Conservation (phyloP, 768 basidiomycete species). For the Chiua virens region DNA sequence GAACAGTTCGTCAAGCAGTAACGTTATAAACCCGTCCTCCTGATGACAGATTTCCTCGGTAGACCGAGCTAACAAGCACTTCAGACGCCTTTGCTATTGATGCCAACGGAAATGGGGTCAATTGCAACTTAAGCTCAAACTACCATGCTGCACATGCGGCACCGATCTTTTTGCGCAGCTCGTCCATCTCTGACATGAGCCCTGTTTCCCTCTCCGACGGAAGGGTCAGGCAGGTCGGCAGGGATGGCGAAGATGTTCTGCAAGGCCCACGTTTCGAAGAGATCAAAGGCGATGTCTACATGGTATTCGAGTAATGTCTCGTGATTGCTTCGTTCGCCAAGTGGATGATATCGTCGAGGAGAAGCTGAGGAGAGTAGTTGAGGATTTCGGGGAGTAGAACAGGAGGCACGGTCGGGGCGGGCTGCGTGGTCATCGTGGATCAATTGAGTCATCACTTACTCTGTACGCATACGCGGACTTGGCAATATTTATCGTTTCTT, state of each 20-base stretch:
- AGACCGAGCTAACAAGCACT: slow-evolving; percentile 54
- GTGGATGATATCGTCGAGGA: slow-evolving; percentile 87
- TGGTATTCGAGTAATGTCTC: slow-evolving; percentile 85
- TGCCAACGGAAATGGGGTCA: slow-evolving; percentile 10
- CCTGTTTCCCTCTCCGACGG: slow-evolving; percentile 57
- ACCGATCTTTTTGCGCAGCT: slow-evolving; percentile 64
- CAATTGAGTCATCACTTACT: no score
- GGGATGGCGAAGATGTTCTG: slow-evolving; percentile 85
- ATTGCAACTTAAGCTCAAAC: not conserved
- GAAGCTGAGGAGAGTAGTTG: slow-evolving; percentile 79
- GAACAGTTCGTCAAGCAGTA: no score
- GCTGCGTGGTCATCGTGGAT: slow-evolving; percentile 27
- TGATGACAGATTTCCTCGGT: slow-evolving; percentile 47
- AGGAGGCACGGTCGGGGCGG: slow-evolving; percentile 26
- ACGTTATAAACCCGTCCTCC: no score
- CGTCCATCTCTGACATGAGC: slow-evolving; percentile 66
- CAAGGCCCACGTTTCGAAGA: slow-evolving; percentile 87
- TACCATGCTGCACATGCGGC: slow-evolving; percentile 48
- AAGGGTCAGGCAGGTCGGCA: slow-evolving; percentile 59
- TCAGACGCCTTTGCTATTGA: slow-evolving; percentile 64
- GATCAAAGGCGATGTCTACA: slow-evolving; percentile 88
- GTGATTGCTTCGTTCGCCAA: slow-evolving; percentile 77
- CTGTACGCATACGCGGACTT: no score
- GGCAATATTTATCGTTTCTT: no score
- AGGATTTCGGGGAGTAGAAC: slow-evolving; percentile 51